These are phyloP conservation scores for Saussurea involucrata DNA, from an alignment of 129 eudicot genomes.

Conservation along the genomic window DNA sequence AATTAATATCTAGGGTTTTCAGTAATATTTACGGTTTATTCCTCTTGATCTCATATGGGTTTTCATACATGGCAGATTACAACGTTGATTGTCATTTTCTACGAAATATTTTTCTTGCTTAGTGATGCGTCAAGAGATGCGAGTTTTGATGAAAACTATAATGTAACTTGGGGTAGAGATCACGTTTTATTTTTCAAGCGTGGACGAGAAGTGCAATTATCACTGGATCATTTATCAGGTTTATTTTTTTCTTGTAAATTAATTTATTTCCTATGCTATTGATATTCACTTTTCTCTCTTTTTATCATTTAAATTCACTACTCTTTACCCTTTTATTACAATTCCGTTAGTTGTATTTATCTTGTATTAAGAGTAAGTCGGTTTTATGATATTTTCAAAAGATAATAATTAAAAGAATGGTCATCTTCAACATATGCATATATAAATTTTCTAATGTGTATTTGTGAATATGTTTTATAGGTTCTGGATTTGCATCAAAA, in stretches of 20 bases:
- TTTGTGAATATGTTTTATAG: constrained; percentile 15
- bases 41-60: constrained; percentile 11
- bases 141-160: constrained; percentile 52
- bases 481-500: constrained; percentile 76
- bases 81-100: background rate
- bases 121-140: constrained; percentile 3
- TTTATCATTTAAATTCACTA: background rate
- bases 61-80: background rate
- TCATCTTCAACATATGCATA: background rate
- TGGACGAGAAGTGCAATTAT: constrained; percentile 50
- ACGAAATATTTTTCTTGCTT: background rate
- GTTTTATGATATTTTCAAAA: background rate
- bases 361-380: background rate
- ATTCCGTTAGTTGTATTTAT: background rate
- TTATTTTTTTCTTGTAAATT: background rate
- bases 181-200: constrained; percentile 32
- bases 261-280: background rate
- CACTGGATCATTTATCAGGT: constrained; percentile 64
- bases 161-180: constrained; percentile 58
- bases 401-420: background rate
- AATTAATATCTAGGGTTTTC: background rate
- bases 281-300: background rate
- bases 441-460: background rate
- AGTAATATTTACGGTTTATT: background rate
- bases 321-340: background rate